Conservation (phyloP, 495 filamentous ascomycete species). For the Xylaria sp. region DNA sequence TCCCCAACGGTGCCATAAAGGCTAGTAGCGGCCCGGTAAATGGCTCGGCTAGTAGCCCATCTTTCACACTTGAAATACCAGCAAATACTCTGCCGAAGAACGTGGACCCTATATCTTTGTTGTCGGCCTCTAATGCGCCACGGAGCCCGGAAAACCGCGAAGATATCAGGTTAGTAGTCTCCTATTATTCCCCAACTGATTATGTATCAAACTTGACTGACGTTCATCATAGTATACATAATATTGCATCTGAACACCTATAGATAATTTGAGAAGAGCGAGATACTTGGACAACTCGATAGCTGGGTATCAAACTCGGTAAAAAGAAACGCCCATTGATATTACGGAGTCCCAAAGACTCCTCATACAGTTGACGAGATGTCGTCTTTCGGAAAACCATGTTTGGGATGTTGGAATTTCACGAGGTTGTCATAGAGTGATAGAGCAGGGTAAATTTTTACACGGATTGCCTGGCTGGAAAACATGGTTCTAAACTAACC, state of each 20-base stretch:
- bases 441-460: background rate
- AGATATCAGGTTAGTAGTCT: conserved; percentile 40
- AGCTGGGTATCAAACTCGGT: background rate
- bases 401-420: background rate
- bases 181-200: background rate
- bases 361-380: background rate
- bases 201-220: background rate
- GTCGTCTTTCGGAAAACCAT: background rate
- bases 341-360: background rate
- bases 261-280: background rate
- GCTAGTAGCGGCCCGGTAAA: conserved; percentile 38
- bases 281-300: background rate
- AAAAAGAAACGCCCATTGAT: background rate
- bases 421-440: background rate
- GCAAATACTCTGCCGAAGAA: conserved; percentile 13
- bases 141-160: conserved; percentile 37
- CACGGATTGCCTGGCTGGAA: background rate
- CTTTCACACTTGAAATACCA: conserved; percentile 1
- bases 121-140: conserved; percentile 1
- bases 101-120: background rate
- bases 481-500: background rate
- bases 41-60: background rate
- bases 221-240: conserved; percentile 17
- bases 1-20: conserved; percentile 7
- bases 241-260: conserved; percentile 25